Evolutionary conservation across 2,329 filamentous ascomycete species (phyloP).

Genomic region (Tolypocladium paradoxum): DNA sequence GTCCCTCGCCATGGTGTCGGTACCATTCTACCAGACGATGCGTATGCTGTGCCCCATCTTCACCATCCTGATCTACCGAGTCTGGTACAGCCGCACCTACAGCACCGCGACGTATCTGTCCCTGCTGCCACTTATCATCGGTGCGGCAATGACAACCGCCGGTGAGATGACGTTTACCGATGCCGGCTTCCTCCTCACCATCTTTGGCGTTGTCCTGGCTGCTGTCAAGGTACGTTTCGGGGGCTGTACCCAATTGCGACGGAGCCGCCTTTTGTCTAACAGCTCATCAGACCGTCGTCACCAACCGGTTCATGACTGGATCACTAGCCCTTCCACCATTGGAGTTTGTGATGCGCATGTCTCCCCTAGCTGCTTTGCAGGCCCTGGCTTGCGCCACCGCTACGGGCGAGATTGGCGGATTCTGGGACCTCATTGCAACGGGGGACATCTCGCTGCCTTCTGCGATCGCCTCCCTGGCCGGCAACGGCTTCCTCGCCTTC

Average conservation of each 20-base stretch:
- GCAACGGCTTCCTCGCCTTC: conserved; percentile 44
- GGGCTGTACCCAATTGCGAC: too few relatives aligned
- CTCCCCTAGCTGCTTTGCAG: conserved; percentile 47
- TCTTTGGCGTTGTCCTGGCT: conserved; percentile 42
- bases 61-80: conserved; percentile 49
- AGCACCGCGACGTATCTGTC: conserved; percentile 46
- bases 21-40: conserved; percentile 57
- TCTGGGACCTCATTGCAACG: conserved; percentile 24
- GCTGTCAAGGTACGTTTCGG: conserved; percentile 35
- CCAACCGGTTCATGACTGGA: conserved; percentile 55
- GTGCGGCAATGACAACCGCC: conserved; percentile 47
- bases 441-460: conserved; percentile 23
- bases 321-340: conserved; percentile 44
- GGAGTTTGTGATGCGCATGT: conserved; percentile 53
- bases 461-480: conserved; percentile 30
- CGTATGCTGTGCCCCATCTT: conserved; percentile 51
- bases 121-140: conserved; percentile 48
- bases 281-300: conserved; percentile 40
- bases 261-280: conserved; percentile 7
- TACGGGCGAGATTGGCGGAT: conserved; percentile 39
- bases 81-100: conserved; percentile 44
- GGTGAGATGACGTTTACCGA: conserved; percentile 54
- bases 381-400: conserved; percentile 39
- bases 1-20: conserved; percentile 49
- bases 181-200: conserved; percentile 43